A percentile compares a stretch with the other conserved stretches of the same genome.
Conservation (phyloP, 2,329 filamentous ascomycete genomes). For the Aspergillus fructus region DNA sequence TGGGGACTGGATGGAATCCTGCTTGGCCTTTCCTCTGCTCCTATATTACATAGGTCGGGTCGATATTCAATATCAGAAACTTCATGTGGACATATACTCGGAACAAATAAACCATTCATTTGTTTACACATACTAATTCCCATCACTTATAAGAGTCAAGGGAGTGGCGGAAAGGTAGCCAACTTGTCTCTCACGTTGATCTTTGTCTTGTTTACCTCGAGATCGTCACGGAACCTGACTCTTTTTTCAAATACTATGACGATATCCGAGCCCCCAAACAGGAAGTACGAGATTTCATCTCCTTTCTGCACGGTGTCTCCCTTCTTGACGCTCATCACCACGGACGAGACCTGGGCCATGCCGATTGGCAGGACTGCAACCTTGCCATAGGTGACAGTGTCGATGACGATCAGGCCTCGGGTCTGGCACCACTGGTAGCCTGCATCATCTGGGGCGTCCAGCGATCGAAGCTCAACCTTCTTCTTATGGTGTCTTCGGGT, state of each 20-base stretch:
- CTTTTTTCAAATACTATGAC: conserved; percentile 41
- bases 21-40: too few relatives aligned
- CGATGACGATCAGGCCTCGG: conserved; percentile 38
- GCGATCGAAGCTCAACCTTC: too few relatives aligned
- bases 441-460: conserved; percentile 33
- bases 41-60: too few relatives aligned
- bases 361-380: conserved; percentile 47
- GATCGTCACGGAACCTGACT: neutral
- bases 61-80: too few relatives aligned
- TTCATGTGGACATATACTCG: too few relatives aligned
- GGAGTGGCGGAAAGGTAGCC: too few relatives aligned
- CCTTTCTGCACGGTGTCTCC: conserved; percentile 38
- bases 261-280: conserved; percentile 47
- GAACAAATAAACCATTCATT: too few relatives aligned
- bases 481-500: too few relatives aligned
- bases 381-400: conserved; percentile 24
- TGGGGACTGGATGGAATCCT: too few relatives aligned
- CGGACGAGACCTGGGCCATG: conserved; percentile 47
- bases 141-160: too few relatives aligned
- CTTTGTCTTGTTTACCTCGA: neutral
- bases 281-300: conserved; percentile 45
- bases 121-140: too few relatives aligned
- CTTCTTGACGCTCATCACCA: conserved; percentile 28
- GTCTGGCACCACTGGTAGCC: conserved; percentile 46
- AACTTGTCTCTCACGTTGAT: too few relatives aligned